Percentiles rank a stretch among this genome's conserved stretches.
Evolutionary conservation across 495 filamentous ascomycete genomes (phyloP).

Genomic region (Amphirosellinia nigrospora): DNA sequence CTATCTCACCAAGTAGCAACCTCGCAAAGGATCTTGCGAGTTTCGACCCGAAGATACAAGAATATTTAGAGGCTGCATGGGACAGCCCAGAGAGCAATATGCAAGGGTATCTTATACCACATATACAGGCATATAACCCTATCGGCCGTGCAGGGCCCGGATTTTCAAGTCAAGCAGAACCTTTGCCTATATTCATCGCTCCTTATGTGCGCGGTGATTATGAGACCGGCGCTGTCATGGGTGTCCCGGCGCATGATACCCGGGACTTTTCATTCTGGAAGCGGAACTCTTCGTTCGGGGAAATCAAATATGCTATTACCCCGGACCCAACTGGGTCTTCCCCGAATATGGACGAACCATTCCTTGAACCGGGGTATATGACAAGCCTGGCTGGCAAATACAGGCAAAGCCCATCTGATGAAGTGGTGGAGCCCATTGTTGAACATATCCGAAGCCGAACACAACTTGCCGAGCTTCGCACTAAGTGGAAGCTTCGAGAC

Average conservation of each 20-base stretch:
- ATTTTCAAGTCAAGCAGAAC: conserved; percentile 31
- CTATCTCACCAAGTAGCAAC: conserved; percentile 74
- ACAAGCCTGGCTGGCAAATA: conserved; percentile 67
- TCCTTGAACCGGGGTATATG: conserved; percentile 68
- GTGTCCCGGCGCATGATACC: conserved; percentile 82
- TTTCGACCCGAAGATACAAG: conserved; percentile 62
- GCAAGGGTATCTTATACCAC: conserved; percentile 69
- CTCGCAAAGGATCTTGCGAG: conserved; percentile 68
- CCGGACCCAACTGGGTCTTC: conserved; percentile 56
- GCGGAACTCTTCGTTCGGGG: conserved; percentile 61
- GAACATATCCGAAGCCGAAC: conserved; percentile 58
- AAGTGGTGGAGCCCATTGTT: conserved; percentile 68
- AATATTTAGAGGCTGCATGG: conserved; percentile 69
- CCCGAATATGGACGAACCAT: conserved; percentile 50
- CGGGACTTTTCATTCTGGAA: conserved; percentile 83
- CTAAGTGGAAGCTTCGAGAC: conserved; percentile 80
- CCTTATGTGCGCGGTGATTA: conserved; percentile 89
- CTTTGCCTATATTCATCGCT: conserved; percentile 78
- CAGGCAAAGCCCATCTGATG: conserved; percentile 62
- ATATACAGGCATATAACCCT: conserved; percentile 70
- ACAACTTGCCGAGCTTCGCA: conserved; percentile 60
- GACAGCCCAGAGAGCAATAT: conserved; percentile 73
- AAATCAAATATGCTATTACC: conserved; percentile 59
- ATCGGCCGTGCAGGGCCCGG: conserved; percentile 58
- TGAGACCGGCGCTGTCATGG: conserved; percentile 90